Conservation (phyloP, 345 rosid genomes). For the Toxicodendron radicans region DNA sequence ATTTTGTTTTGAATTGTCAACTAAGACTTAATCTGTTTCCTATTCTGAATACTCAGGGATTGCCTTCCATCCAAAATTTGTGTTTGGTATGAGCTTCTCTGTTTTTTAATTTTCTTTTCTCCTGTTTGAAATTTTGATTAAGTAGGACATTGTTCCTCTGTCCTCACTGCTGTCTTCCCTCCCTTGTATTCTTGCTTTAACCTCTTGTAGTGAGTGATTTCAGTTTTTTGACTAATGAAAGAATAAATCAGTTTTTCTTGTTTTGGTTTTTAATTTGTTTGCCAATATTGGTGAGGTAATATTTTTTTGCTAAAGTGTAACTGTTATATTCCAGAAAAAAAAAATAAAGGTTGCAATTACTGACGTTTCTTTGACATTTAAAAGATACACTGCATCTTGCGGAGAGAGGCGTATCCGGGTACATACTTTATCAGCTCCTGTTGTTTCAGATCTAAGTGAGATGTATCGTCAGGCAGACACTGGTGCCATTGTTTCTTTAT, state of each 20-base stretch:
- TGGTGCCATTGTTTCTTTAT: conserved; percentile 82
- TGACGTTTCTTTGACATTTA: conserved; percentile 46
- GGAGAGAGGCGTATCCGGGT: conserved; percentile 99
- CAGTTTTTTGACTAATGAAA: conserved; percentile 1
- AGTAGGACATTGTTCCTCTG: not conserved
- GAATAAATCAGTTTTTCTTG: not conserved
- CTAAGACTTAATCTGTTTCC: not conserved
- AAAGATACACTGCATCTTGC: conserved; percentile 97
- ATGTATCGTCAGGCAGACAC: conserved; percentile 96
- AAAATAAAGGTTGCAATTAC: not conserved
- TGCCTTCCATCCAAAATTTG: not conserved
- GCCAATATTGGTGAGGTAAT: not conserved
- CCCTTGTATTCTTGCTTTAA: conserved; percentile 5
- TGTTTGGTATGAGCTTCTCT: not conserved
- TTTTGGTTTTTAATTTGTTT: not conserved
- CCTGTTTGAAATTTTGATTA: not conserved
- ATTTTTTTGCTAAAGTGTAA: too few species aligned
- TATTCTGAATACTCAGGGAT: not conserved
- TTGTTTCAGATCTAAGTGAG: conserved; percentile 87
- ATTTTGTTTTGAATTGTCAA: not conserved
- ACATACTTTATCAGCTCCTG: conserved; percentile 91
- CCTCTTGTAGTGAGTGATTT: not conserved
- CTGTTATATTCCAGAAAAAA: too few species aligned
- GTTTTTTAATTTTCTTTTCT: not conserved
- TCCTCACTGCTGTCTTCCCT: not conserved